A percentile compares a stretch with the other conserved stretches of the same genome.
Evolutionary conservation across 306 rosid genomes (phyloP).

Genomic region (Benincasa hispida): DNA sequence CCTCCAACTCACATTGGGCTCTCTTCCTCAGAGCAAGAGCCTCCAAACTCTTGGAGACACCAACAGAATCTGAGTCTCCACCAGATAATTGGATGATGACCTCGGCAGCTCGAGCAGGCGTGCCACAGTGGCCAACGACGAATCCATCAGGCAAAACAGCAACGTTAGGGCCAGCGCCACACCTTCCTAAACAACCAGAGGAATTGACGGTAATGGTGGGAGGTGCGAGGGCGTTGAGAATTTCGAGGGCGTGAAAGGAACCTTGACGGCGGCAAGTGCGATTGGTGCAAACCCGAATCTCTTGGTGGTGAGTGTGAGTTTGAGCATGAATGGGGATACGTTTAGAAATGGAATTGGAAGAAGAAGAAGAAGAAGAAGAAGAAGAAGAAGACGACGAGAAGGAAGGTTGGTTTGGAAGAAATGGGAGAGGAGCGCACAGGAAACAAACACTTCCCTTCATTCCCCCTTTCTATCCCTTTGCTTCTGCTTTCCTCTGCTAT

Average conservation of each 20-base stretch:
- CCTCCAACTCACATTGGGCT: constrained; percentile 32
- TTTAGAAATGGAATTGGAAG: neutral
- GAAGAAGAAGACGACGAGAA: too few relatives aligned
- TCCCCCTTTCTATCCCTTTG: neutral
- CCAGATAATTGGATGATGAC: constrained; percentile 25
- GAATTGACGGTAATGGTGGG: constrained; percentile 43
- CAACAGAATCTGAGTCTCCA: constrained; percentile 5
- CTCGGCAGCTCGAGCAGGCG: constrained; percentile 55
- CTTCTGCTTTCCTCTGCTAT: neutral
- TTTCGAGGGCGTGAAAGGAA: constrained; percentile 59
- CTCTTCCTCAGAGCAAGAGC: constrained; percentile 72
- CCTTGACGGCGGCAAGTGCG: constrained; percentile 80
- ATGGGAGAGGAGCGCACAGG: neutral
- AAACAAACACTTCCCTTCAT: neutral
- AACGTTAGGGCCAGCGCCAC: constrained; percentile 80
- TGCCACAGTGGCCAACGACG: constrained; percentile 48
- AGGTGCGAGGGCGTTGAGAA: constrained; percentile 50
- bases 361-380: neutral
- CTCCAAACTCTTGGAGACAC: constrained; percentile 37
- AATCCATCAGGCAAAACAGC: constrained; percentile 42
- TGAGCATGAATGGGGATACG: neutral
- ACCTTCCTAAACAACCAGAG: constrained; percentile 62
- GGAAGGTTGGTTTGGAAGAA: neutral
- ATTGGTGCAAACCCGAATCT: constrained; percentile 76
- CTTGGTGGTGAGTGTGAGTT: constrained; percentile 7